Percentiles rank a stretch among this genome's conserved stretches.
These are phyloP conservation scores for Blastobotrys capitulatus DNA, from an alignment of 1,139 yeast genomes.

Conservation along the genomic window DNA sequence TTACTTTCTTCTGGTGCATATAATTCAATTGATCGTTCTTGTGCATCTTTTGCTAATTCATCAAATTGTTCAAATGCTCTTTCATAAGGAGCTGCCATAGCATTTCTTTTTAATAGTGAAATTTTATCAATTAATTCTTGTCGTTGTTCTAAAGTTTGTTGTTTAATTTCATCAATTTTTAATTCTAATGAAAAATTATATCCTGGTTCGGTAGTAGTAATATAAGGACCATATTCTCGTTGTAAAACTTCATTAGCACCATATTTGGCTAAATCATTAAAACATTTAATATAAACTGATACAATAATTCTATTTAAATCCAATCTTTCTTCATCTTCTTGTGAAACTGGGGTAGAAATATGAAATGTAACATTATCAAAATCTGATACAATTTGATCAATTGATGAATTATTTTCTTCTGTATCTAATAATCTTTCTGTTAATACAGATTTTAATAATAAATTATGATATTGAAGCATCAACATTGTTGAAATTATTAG, in stretches of 20 bases:
- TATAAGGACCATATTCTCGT: conserved; percentile 40
- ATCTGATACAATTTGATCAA: conserved; percentile 88
- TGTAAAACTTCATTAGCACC: conserved; percentile 45
- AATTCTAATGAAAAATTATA: conserved; percentile 75
- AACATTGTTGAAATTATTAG: no score
- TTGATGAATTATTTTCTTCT: conserved; percentile 45
- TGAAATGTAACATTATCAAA: conserved; percentile 95
- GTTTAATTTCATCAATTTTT: conserved; percentile 47
- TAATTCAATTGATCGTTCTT: conserved; percentile 48
- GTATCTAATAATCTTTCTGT: conserved; percentile 39
- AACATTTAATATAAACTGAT: conserved; percentile 71
- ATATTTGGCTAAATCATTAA: conserved; percentile 62
- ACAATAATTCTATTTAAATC: conserved; percentile 44
- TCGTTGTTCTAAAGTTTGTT: conserved; percentile 39
- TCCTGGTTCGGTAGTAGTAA: conserved; percentile 57
- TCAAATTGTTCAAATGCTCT: conserved; percentile 77
- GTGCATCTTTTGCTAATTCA: conserved; percentile 46
- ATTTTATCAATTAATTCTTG: conserved; percentile 53
- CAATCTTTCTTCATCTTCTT: conserved; percentile 31
- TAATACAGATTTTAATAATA: conserved; percentile 38
- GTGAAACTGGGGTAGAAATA: conserved; percentile 73
- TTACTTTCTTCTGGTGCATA: conserved; percentile 44
- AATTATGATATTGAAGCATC: conserved; percentile 40
- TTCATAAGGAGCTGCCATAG: conserved; percentile 91
- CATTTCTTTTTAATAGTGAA: conserved; percentile 73